Evolutionary conservation across 208 protist species (phyloP).

Genomic region (Phytomonas francai): DNA sequence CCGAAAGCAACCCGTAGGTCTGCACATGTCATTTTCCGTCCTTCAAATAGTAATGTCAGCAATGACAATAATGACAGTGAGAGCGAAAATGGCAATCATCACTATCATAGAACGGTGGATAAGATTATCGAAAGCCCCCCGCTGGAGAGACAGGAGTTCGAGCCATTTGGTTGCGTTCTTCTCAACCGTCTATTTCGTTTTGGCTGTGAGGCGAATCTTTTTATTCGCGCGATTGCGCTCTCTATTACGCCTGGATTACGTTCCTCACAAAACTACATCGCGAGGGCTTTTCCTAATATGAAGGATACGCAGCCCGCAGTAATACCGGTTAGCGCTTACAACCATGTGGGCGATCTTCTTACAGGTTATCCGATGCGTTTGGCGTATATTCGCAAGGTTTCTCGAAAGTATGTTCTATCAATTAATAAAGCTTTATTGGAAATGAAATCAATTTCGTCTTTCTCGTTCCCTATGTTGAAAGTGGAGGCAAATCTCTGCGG

Average conservation of each 20-base stretch:
- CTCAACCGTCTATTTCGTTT: constrained; percentile 47
- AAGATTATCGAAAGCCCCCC: constrained; percentile 36
- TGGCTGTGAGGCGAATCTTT: constrained; percentile 46
- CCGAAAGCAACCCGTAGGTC: neutral
- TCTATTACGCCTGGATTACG: constrained; percentile 70
- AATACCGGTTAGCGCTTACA: neutral
- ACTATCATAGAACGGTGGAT: constrained; percentile 17
- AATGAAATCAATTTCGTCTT: no score
- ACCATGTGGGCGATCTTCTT: constrained; percentile 14
- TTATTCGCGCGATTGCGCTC: constrained; percentile 55
- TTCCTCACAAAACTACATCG: constrained; percentile 53
- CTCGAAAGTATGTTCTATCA: constrained; percentile 18
- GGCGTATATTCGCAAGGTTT: constrained; percentile 31
- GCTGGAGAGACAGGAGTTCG: constrained; percentile 54
- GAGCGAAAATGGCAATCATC: neutral
- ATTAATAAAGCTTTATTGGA: no score
- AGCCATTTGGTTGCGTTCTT: constrained; percentile 65
- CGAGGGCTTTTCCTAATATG: no score
- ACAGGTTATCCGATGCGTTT: constrained; percentile 16
- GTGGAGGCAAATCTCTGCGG: neutral
- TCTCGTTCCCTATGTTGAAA: no score
- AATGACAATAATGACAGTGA: constrained; percentile 18
- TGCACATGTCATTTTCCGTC: no score
- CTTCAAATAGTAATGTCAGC: constrained; percentile 21
- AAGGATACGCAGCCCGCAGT: constrained; percentile 6